phyloP scores from a whole-genome alignment of 2,329 filamentous ascomycete genomes.

The Aspergillus viridinutans region DNA sequence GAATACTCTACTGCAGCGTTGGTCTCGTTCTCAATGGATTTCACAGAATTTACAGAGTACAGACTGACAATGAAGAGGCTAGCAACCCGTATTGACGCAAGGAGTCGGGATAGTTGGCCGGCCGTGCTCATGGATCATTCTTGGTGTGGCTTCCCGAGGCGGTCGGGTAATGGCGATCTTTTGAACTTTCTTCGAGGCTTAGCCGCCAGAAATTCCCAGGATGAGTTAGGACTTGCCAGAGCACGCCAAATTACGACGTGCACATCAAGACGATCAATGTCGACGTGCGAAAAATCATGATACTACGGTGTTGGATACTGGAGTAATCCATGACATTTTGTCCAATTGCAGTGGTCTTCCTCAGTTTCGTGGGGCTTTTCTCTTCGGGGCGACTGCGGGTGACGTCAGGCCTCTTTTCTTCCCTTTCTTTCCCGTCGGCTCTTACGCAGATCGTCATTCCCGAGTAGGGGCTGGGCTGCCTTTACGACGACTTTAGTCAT shows the following conservation, averaged over 20 bases:
- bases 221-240: not conserved
- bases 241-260: not conserved
- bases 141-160: conserved; percentile 13
- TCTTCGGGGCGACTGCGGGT: not conserved
- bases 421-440: not conserved
- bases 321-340: not conserved
- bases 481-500: not conserved
- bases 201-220: not conserved
- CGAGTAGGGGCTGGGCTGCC: not conserved
- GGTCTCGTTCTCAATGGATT: not conserved
- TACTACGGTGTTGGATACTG: not conserved
- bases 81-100: conserved; percentile 25
- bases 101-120: conserved; percentile 16
- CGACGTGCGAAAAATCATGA: not conserved
- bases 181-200: not conserved
- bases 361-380: not conserved
- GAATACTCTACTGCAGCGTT: not conserved
- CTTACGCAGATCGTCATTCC: not conserved
- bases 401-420: conserved; percentile 1
- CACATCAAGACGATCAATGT: not conserved
- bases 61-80: conserved; percentile 12
- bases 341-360: not conserved
- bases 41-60: not conserved
- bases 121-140: conserved; percentile 12
- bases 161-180: conserved; percentile 1